Conservation (phyloP, 495 filamentous ascomycete genomes). For the Platismatia glauca region DNA sequence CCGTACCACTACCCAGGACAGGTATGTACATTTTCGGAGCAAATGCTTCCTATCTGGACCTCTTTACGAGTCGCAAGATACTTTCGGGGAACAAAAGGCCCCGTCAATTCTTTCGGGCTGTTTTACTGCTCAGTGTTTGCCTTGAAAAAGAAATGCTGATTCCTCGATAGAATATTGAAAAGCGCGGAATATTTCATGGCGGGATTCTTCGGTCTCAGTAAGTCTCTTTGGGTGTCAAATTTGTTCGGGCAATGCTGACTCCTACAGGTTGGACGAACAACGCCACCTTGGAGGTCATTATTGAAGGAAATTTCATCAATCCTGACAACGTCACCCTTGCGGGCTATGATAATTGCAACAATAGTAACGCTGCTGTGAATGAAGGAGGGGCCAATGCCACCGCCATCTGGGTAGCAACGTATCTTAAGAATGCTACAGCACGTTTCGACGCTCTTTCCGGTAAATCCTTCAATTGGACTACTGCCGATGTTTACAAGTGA, state of each 20-base stretch:
- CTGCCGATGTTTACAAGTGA: constrained; percentile 41
- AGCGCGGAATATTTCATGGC: constrained; percentile 41
- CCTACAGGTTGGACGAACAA: constrained; percentile 40
- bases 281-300: constrained; percentile 42
- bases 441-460: constrained; percentile 39
- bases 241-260: background rate
- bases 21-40: background rate
- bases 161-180: constrained; percentile 34
- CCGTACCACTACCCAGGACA: constrained; percentile 48
- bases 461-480: constrained; percentile 40
- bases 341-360: constrained; percentile 33
- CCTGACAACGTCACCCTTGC: constrained; percentile 26
- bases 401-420: constrained; percentile 33
- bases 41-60: background rate
- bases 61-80: background rate
- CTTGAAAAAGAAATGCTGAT: background rate
- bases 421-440: constrained; percentile 40
- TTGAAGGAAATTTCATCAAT: constrained; percentile 37
- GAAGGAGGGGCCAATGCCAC: constrained; percentile 28
- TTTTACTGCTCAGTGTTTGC: background rate
- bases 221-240: background rate
- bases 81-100: background rate
- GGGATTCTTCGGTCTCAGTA: constrained; percentile 48
- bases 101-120: background rate
- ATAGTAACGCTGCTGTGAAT: constrained; percentile 22